Evolutionary conservation across 768 basidiomycete species (phyloP), one percentile per base, ranked within the genome.

Genomic region (Gelatoporia subvermispora): DNA sequence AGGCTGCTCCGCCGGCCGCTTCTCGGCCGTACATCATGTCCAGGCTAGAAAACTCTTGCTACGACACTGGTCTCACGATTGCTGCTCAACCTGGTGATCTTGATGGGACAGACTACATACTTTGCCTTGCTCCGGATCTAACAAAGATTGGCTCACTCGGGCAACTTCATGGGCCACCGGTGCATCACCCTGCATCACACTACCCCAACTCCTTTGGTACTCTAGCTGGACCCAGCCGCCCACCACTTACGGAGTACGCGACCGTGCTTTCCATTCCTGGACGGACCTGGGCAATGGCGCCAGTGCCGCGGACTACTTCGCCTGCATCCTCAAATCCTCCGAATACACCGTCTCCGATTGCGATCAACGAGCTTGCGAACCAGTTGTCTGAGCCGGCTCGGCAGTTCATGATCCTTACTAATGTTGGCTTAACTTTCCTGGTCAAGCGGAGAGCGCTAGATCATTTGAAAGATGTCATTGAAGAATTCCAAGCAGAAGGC

Each of bases 371-470:
- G 68, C 72, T 95, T 35, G 86, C 85, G 0, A 78, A 80, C 17
- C 90, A 94, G 62, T 85, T 88, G 58, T 80, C 79, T n/a, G 82
- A 87, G 49, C 71, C 76, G 10, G 73, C 87, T 18, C 75, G 76
- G 41, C 85, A 91, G 58, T 95, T 93, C 63, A 81, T 97, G 74
- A 77, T 97, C 49, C 68, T 97, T 50, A 92, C 87, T 21, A 94
- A 92, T 57, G 84, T 83, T 16, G 93, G 93, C 4, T 65, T 96
- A 51, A 87, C 84, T 17, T 84, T 89, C 62, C 71, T 95, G 45
- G 74, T 76, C 22, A 90, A 93, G 68, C 77, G 89, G 48, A 78
- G 93, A 37, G 84, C 94, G 5, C 65, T 95, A 43, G 95, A 98
- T 63, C 86, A 88, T 52, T 67, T 97, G 45, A 80, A 78, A 63